phyloP scores from a whole-genome alignment of 2,329 filamentous ascomycete genomes.

The Fusarium sp. region DNA sequence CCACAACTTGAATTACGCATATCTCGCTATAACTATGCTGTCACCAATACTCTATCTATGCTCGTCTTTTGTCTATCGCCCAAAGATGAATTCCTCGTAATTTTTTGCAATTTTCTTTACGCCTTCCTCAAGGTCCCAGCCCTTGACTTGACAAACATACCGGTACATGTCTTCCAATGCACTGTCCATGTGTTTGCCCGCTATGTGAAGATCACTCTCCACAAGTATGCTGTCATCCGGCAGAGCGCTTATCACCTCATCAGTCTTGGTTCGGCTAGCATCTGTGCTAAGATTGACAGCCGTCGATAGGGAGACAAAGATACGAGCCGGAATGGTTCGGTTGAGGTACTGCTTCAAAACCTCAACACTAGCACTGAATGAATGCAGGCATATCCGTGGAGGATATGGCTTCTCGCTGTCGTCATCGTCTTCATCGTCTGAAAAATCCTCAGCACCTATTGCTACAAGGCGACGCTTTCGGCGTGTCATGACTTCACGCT shows the following conservation, averaged over 20 bases:
- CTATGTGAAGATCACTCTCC: slow-evolving; percentile 90
- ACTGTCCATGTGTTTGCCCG: slow-evolving; percentile 83
- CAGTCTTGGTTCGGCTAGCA: slow-evolving; percentile 60
- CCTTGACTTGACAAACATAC: slow-evolving; percentile 81
- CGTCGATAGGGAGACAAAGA: slow-evolving; percentile 90
- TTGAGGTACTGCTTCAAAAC: slow-evolving; percentile 82
- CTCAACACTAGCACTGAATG: slow-evolving; percentile 83
- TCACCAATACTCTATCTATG: neutral
- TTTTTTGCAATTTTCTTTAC: slow-evolving; percentile 76
- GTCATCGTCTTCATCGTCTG: slow-evolving; percentile 48
- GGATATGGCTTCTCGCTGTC: slow-evolving; percentile 72
- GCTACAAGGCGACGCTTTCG: slow-evolving; percentile 65
- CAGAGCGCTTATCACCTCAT: slow-evolving; percentile 74
- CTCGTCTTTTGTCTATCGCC: slow-evolving; percentile 47
- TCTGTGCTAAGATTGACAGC: slow-evolving; percentile 79
- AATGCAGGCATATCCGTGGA: slow-evolving; percentile 91
- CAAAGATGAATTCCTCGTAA: slow-evolving; percentile 81
- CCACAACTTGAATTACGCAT: slow-evolving; percentile 15
- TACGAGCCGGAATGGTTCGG: slow-evolving; percentile 74
- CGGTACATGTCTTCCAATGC: slow-evolving; percentile 79
- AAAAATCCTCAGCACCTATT: slow-evolving; percentile 59
- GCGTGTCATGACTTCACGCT: slow-evolving; percentile 69
- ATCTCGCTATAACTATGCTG: neutral
- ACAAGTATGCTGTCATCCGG: slow-evolving; percentile 84
- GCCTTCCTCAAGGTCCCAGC: slow-evolving; percentile 80